A percentile compares a stretch with the other conserved stretches of the same genome.
phyloP scores from a whole-genome alignment of 352 stramenopile species.

The Phytophthora melonis region DNA sequence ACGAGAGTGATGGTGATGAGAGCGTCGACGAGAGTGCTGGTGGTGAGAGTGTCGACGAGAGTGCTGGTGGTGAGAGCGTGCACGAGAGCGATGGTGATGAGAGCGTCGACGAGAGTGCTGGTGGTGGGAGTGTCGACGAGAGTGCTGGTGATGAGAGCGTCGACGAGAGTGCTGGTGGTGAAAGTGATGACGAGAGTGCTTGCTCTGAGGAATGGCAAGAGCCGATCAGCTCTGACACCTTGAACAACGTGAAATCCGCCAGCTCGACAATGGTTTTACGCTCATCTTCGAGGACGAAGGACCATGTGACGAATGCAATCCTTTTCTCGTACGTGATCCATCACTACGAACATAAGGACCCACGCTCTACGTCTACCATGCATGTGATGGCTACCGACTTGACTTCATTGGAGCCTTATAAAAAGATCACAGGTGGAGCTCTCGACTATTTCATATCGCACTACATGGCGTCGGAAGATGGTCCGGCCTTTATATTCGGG shows the following conservation, averaged over 20 bases:
- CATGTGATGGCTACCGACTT: not conserved
- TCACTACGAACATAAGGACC: not conserved
- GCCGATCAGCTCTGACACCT: not conserved
- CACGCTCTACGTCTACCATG: not conserved
- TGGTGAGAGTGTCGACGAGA: too few species aligned
- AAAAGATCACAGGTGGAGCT: not conserved
- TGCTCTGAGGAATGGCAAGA: not conserved
- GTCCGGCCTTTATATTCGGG: not conserved
- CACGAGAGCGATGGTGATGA: too few species aligned
- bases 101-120: too few species aligned
- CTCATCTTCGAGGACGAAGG: not conserved
- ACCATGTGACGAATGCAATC: not conserved
- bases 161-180: not conserved
- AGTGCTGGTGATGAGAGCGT: not conserved
- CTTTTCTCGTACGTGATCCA: not conserved
- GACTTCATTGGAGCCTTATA: not conserved
- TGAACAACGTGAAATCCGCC: not conserved
- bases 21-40: too few species aligned
- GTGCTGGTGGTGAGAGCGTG: too few species aligned
- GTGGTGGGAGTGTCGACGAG: not conserved
- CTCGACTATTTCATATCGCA: not conserved
- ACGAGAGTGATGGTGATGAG: not conserved
- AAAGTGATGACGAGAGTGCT: not conserved
- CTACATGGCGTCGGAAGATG: not conserved
- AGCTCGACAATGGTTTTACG: not conserved